Conservation (phyloP, 192 early-diverging fungal genomes). For the Phycomyces nitens region DNA sequence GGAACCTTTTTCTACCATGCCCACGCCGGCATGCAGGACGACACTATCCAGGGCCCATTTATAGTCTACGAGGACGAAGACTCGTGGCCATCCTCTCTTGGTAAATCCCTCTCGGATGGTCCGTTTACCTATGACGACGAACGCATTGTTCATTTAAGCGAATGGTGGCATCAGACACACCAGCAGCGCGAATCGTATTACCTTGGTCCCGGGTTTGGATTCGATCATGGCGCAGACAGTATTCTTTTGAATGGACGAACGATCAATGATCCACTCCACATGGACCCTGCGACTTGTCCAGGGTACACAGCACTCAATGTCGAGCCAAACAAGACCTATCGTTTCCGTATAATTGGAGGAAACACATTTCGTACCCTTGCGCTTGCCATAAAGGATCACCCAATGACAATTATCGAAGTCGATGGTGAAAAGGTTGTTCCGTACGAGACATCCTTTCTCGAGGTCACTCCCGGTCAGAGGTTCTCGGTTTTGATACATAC, state of each 20-base stretch:
- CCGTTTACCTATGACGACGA: conserved; percentile 42
- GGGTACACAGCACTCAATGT: conserved; percentile 15
- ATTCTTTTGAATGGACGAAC: conserved; percentile 50
- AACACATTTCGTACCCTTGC: conserved; percentile 57
- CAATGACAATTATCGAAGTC: conserved; percentile 66
- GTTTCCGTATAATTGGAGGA: conserved; percentile 66
- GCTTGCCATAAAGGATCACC: conserved; percentile 75
- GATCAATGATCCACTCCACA: neutral
- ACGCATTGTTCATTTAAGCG: conserved; percentile 15
- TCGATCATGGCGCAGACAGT: conserved; percentile 32
- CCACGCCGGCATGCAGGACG: conserved; percentile 25
- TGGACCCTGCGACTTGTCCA: neutral
- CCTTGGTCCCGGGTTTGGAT: conserved; percentile 1
- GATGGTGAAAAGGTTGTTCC: conserved; percentile 45
- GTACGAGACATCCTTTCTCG: conserved; percentile 30
- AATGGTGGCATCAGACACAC: conserved; percentile 40
- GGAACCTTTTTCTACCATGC: conserved; percentile 51
- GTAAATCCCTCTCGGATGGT: neutral
- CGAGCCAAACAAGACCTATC: conserved; percentile 55
- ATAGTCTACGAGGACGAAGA: conserved; percentile 18
- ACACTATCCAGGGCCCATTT: conserved; percentile 2
- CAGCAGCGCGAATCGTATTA: conserved; percentile 6
- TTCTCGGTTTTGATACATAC: conserved; percentile 47
- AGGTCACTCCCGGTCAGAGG: conserved; percentile 42
- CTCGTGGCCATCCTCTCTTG: conserved; percentile 3